Base-by-base conservation (phyloP, 495 filamentous ascomycete species). In the Penicillium parvum region DNA sequence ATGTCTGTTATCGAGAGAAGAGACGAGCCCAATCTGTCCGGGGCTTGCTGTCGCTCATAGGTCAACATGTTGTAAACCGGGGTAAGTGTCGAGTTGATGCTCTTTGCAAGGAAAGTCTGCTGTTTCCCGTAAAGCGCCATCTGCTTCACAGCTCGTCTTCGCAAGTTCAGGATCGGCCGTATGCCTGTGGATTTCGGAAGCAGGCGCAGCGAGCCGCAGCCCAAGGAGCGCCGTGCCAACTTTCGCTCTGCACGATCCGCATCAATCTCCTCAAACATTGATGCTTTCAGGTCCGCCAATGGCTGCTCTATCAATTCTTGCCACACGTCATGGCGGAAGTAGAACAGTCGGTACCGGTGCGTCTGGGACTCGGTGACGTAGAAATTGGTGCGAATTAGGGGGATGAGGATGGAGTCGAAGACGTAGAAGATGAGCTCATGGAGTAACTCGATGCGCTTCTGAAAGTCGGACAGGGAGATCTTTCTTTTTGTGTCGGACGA, bases 281-380 rank as follows among this genome's bases (percentile, higher is more conserved):
- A 73, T 5, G 63, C 47, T 60, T 89, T 94, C 12, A 98, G 66
- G 5, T 67, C 57, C 1, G 73, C 65, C 57, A 96, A 64, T 0
- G 85, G 79, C 10, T 88, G 82, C 48, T 90, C 84, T 7, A 79
- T 82, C 30, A 96, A 54, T 11, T 71, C 74, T 43, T 79, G 76
- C 92, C 92, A 98, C 26, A 90, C 73, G 54, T 98, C 92, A 48
- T 98, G 94, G 3, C 90, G 83, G 52, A 96, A 97, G 67, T 87
- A 98, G 63, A 96, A 95, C 1, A 97, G 67, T 5, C 81, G 81
- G 54, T 94, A 88, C 17, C 80, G 75, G 53, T 96, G 83, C 5
- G 73, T 67, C 49, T 81, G 87, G 2, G 88, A 91, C 60, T 98
- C 92, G 1, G 92, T 98, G 17, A 96, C 87, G 52, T 98, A 88